Conservation (phyloP, 164 flowering plant species). For the Tetrastigma voinierianum region DNA sequence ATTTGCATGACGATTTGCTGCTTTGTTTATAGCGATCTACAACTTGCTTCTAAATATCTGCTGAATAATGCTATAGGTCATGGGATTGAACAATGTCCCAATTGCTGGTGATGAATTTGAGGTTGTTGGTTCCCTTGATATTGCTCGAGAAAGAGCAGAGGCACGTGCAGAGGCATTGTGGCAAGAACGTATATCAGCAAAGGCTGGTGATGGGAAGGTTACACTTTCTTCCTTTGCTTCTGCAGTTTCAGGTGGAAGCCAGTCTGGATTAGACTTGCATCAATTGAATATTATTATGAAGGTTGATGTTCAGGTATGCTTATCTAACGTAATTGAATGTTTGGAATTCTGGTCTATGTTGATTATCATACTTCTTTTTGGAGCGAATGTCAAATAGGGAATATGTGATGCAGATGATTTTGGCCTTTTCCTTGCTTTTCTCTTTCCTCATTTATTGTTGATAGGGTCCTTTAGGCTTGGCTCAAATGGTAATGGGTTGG, state of each 20-base stretch:
- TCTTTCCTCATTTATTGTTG: too few relatives aligned
- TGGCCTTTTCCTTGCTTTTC: too few relatives aligned
- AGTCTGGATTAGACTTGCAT: constrained; percentile 81
- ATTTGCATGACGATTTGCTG: too few relatives aligned
- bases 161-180: constrained; percentile 52
- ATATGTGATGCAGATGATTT: too few relatives aligned
- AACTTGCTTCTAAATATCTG: neutral
- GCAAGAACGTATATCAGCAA: constrained; percentile 63
- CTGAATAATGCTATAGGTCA: constrained; percentile 42
- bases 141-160: constrained; percentile 85
- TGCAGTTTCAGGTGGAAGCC: constrained; percentile 71
- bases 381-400: too few relatives aligned
- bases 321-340: neutral
- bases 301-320: constrained; percentile 90
- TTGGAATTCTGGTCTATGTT: neutral
- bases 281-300: constrained; percentile 85
- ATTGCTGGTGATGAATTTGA: constrained; percentile 93
- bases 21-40: too few relatives aligned
- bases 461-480: too few relatives aligned
- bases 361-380: too few relatives aligned
- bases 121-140: constrained; percentile 74
- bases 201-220: constrained; percentile 83
- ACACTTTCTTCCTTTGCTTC: constrained; percentile 93
- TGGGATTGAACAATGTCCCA: constrained; percentile 84
- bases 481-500: too few relatives aligned